Evolutionary conservation across 352 stramenopile species (phyloP).

Genomic region (Globisporangium heterothallicum): DNA sequence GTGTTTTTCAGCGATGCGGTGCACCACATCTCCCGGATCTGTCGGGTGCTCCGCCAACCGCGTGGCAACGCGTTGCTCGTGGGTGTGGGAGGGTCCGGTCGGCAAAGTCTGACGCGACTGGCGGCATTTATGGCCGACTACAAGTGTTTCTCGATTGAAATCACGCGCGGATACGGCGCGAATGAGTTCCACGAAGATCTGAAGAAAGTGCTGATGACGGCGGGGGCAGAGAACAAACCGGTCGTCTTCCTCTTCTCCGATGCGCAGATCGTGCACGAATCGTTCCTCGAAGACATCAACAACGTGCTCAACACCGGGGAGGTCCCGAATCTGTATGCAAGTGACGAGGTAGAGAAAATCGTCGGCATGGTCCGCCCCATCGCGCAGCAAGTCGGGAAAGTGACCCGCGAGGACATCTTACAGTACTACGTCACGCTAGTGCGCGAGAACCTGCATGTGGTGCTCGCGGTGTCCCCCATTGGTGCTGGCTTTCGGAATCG

Average conservation of each 20-base stretch:
- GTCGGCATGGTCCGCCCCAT: constrained; percentile 77
- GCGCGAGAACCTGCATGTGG: constrained; percentile 91
- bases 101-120: constrained; percentile 88
- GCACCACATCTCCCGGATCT: constrained; percentile 91
- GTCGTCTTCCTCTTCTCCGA: constrained; percentile 93
- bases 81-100: constrained; percentile 87
- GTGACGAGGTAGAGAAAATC: constrained; percentile 90
- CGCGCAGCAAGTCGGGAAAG: constrained; percentile 69
- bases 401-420: constrained; percentile 80
- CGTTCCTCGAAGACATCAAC: constrained; percentile 94
- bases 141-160: constrained; percentile 90
- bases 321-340: constrained; percentile 90
- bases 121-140: constrained; percentile 91
- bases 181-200: constrained; percentile 92
- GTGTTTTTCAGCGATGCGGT: constrained; percentile 96
- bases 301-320: constrained; percentile 93
- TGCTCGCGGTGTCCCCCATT: constrained; percentile 92
- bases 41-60: constrained; percentile 88
- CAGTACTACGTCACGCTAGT: constrained; percentile 89
- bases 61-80: constrained; percentile 90
- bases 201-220: constrained; percentile 88
- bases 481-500: constrained; percentile 89
- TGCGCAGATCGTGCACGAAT: constrained; percentile 91
- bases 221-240: constrained; percentile 81
- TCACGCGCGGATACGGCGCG: constrained; percentile 87